Evolutionary conservation across 805 yeast genomes (phyloP), one percentile per base, ranked within the genome.

Genomic region (Kazachstania africana): DNA sequence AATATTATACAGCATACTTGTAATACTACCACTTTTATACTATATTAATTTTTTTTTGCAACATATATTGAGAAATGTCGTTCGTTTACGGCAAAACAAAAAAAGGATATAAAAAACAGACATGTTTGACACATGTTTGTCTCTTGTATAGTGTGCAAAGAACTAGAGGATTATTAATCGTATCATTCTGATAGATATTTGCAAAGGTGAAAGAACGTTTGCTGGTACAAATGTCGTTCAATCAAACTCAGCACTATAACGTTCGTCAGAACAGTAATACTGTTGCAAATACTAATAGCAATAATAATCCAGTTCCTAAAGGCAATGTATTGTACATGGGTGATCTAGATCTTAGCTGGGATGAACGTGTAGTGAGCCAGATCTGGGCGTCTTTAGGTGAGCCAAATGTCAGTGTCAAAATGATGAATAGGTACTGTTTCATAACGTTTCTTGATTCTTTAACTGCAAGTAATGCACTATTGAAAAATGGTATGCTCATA

Each of bases 401-500:
- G 40, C 62, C 61, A 15, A 48, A 57, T 10, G 63, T 61, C 56
- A 76, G 47, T 12, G 74, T 84, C 31, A 83, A 79, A 53, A 58
- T 85, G 44, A 81, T 84, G 44, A 72, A 78, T 12, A 85, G 84
- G 15, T 87, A 84, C 55, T 81, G 94, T 52, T 85, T 85, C 55
- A 71, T 85, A 22, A 80, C 79, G 31, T 85, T 85, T 52, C 64
- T 75, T 17, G 63, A 64, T 31, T 61, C 65, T 32, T 68, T 68
- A 13, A 68, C 70, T 21, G 88, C 91, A 0, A 60, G 74, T 2
- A 65, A 65, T 27, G 94, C 93, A 1, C 49, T 83, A 24, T 58
- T 66, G 32, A 66, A 71, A 33, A 78, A 81, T 52, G 94, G 94
- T 2, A 58, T 68, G 25, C 65, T 64, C 8, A 70, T 87, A 24